These are phyloP conservation scores for Saussurea involucrata DNA, from an alignment of 129 eudicot genomes.

Conservation along the genomic window DNA sequence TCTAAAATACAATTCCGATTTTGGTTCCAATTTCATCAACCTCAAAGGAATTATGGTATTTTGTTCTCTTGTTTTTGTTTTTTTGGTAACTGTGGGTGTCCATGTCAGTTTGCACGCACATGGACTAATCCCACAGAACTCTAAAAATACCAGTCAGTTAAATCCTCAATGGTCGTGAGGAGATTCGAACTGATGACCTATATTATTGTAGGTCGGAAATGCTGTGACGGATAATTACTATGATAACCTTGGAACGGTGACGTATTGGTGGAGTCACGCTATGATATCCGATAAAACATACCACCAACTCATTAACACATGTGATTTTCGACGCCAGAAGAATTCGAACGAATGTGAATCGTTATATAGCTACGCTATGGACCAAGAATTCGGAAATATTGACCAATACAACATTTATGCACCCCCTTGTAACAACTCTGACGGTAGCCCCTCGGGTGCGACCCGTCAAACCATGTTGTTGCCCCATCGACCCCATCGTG, in stretches of 20 bases:
- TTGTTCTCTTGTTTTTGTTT: not conserved
- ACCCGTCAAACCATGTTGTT: constrained; percentile 58
- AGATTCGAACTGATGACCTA: not conserved
- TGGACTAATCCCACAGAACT: not conserved
- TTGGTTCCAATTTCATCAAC: constrained; percentile 48
- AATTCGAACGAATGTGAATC: constrained; percentile 90
- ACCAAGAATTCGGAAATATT: constrained; percentile 90
- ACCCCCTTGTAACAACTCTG: constrained; percentile 85
- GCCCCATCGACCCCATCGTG: constrained; percentile 73
- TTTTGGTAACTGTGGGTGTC: not conserved
- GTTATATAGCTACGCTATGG: constrained; percentile 83
- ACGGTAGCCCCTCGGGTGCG: constrained; percentile 32
- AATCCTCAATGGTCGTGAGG: not conserved
- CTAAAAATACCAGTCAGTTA: not conserved
- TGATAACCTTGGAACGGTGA: constrained; percentile 94
- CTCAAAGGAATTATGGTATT: constrained; percentile 88
- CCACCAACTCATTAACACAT: constrained; percentile 69
- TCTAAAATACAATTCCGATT: constrained; percentile 40
- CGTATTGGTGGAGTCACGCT: constrained; percentile 99
- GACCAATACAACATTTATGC: constrained; percentile 97
- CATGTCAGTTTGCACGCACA: not conserved
- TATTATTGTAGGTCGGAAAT: constrained; percentile 74
- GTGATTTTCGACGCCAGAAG: constrained; percentile 73
- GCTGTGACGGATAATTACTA: constrained; percentile 96
- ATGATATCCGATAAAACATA: constrained; percentile 95